Conservation (phyloP, 176 grass and related monocot genomes). For the Hordeum vulgare region MorexV3_pseudomolecules_assembly NC_058519.1:39017129-39017628, state of each 20-base stretch:
- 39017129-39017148: background rate
- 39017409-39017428: constrained; percentile 54
- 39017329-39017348: constrained; percentile 55
- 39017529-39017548: too few relatives aligned
- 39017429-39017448: background rate
- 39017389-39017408: constrained; percentile 13
- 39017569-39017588: background rate
- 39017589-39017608: constrained; percentile 8
- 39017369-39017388: constrained; percentile 35
- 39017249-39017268: background rate
- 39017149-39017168: background rate
- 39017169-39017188: background rate
- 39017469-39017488: background rate
- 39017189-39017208: background rate
- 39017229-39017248: background rate
- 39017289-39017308: background rate
- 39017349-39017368: constrained; percentile 87
- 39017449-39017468: background rate
- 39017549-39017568: background rate
- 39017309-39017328: constrained; percentile 42
- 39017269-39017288: background rate
- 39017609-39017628: constrained; percentile 16
- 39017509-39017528: background rate
- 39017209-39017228: background rate
- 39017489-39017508: background rate